Conservation (phyloP, 108 stramenopile genomes). For the Fragilariopsis cylindrus region DNA sequence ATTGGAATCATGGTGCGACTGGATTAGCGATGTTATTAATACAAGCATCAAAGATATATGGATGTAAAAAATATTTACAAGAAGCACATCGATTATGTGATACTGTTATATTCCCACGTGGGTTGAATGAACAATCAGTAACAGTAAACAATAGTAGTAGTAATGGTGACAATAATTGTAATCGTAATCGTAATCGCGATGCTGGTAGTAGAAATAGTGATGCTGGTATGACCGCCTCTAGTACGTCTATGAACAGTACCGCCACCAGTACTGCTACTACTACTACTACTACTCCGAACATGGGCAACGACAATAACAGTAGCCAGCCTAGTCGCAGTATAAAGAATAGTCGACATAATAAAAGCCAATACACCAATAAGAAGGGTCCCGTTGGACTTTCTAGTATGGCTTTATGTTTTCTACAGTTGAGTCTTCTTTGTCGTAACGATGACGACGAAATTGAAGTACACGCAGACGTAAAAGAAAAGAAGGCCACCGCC, state of each 20-base stretch:
- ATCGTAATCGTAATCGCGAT: too few relatives aligned
- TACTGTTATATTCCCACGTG: constrained; percentile 47
- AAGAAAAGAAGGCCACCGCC: constrained; percentile 24
- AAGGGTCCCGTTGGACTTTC: constrained; percentile 68
- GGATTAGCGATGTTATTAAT: constrained; percentile 60
- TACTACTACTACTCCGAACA: background rate
- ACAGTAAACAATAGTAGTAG: background rate
- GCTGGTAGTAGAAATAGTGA: too few relatives aligned
- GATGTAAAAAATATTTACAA: constrained; percentile 43
- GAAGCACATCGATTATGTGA: constrained; percentile 45
- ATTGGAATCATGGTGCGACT: constrained; percentile 78
- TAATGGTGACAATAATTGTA: background rate
- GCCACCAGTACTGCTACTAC: too few relatives aligned
- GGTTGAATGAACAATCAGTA: background rate
- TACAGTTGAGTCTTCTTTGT: constrained; percentile 42
- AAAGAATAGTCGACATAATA: too few relatives aligned
- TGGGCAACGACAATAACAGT: constrained; percentile 26
- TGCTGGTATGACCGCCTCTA: too few relatives aligned
- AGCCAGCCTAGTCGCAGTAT: too few relatives aligned
- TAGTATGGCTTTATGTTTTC: constrained; percentile 70
- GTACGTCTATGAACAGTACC: too few relatives aligned
- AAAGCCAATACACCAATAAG: constrained; percentile 32
- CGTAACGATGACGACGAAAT: constrained; percentile 33
- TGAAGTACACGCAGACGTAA: constrained; percentile 37
- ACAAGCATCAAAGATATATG: constrained; percentile 56